These are phyloP conservation scores for Acanthamoeba sp. DNA, from an alignment of 208 protist genomes.

Conservation along the genomic window DNA sequence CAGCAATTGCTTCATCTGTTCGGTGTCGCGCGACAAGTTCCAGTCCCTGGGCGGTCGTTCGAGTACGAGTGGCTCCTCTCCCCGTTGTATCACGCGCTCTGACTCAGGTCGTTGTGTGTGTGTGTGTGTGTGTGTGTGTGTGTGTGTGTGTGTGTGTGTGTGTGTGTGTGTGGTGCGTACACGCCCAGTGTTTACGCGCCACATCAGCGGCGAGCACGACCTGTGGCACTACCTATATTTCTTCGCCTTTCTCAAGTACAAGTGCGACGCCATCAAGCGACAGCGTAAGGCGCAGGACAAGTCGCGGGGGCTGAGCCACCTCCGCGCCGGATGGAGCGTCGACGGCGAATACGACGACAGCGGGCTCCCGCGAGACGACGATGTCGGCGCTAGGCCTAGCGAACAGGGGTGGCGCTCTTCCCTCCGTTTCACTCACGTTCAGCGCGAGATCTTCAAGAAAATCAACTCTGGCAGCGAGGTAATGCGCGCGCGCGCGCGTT, in stretches of 20 bases:
- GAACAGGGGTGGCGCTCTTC: background rate
- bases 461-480: conserved; percentile 68
- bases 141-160: background rate
- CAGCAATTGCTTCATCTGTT: conserved; percentile 72
- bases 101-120: background rate
- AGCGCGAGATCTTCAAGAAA: conserved; percentile 76
- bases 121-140: background rate
- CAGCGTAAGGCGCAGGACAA: background rate
- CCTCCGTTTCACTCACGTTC: conserved; percentile 68
- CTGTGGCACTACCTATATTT: conserved; percentile 75
- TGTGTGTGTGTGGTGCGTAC: background rate
- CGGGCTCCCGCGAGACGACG: background rate
- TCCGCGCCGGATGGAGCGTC: background rate
- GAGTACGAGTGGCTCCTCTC: background rate
- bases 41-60: conserved; percentile 51
- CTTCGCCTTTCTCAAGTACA: conserved; percentile 74
- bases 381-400: background rate
- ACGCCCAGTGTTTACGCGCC: conserved; percentile 60
- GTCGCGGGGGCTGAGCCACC: background rate
- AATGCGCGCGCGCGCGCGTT: background rate
- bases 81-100: background rate
- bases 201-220: conserved; percentile 53
- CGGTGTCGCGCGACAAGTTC: conserved; percentile 40
- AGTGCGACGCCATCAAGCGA: conserved; percentile 54
- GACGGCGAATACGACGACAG: background rate